Base-by-base conservation (phyloP, 257 asterid genomes). In the Solanum corneliomulleri region DNA sequence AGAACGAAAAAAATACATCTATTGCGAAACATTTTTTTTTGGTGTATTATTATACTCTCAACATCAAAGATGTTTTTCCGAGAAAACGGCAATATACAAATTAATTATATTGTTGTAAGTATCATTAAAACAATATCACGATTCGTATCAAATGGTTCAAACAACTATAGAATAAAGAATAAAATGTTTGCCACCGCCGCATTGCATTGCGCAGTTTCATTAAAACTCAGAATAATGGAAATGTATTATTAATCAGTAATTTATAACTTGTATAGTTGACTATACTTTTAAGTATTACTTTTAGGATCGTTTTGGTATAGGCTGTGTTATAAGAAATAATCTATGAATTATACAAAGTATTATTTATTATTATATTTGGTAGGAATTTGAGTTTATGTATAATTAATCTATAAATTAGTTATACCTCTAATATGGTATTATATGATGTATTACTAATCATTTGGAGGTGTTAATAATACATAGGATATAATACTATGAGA, bases 1-100 rank as follows among this genome's bases (percentile, higher is more conserved):
- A 3, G 0, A 33, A 33, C 5, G 5, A 33, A 3, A 33, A 33
- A 0, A 33, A 0, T 0, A 4, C 64, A 56, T 56, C 1, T 1
- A 20, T 11, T 9, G 11, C 11, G 3, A 21, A 7, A 21, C 2
- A 3, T 8, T 8, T 21, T 21, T 21, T 58, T 58, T 20, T 12
- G 13, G 12, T 58, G 66, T 21, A 35, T 71, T 35, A 71, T 2
- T 33, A 23, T 2, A 41, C 11, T 75, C 66, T 41, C 21, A 47
- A 6, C 6, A 75, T 41, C 82, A 5, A 77, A n/a, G 9, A 1
- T 12, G 39, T 5, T 16, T 49, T 49, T 47, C 85, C 68, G 5
- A 80, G 35, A 80, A 80, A 29, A 29, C 39, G n/a, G 12, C 42
- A 47, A 3, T 3, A 29, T 80, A 45, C 13, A 39, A 0, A 76